Evolutionary conservation across 306 rosid genomes (phyloP), one percentile per base, ranked within the genome.

Genomic region (Arachis stenosperma): DNA sequence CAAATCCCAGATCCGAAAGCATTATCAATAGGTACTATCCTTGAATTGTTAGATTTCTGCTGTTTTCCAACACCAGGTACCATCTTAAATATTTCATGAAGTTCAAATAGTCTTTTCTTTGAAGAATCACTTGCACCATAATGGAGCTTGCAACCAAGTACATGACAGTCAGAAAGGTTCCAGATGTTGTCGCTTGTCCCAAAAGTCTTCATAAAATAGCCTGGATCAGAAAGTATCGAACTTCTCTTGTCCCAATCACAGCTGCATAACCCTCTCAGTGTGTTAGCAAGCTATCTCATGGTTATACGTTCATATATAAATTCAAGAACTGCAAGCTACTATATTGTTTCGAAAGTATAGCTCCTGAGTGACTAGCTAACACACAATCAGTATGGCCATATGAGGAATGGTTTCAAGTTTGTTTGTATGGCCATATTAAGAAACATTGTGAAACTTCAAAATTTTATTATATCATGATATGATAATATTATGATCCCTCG

Each of bases 131-230:
- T 80, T 40, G 44, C 76, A 55, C 50, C 60, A 78, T 55, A 55
- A 85, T 94, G 99, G 84, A 84, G 76, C 77, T 85, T 84, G 86
- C 99, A 94, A 44, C 88, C 92, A 69, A 85, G 89, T 66, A 89
- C 99, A 53, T 94, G 99, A 78, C 99, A 94, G 71, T 83, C 96
- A 43, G 96, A 82, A 75, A 88, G 88, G 80, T 76, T 81, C 95
- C 95, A 94, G 75, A 85, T 67, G 81, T 86, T 82, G 76, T 79
- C 71, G 66, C 58, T 36, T 48, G 61, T 75, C 58, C 70, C 88
- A 22, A 13, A 29, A 68, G 52, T 72, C 61, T 81, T 86, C 61
- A 69, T 75, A 52, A 51, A 78, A 73, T 70, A 71, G 74, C 80
- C 74, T 75, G 80, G 78, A 61, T 66, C 69, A 36, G 76, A 84